Evolutionary conservation across 176 grass and related monocot genomes (phyloP), one percentile per base, ranked within the genome.

Genomic region (Calamus simplicifolius): DNA sequence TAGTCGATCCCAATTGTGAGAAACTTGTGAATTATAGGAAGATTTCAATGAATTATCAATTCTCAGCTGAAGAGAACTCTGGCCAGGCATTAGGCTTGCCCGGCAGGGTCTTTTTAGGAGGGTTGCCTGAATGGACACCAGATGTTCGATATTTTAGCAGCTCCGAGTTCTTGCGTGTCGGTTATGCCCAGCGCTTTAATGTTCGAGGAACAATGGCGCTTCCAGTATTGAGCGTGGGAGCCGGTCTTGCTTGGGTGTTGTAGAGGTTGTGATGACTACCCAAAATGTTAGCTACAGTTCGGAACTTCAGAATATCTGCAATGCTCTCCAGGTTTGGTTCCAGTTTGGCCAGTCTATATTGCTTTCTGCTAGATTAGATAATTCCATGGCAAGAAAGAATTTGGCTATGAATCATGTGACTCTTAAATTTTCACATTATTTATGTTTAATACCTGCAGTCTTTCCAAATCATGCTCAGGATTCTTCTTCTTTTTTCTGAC

Each of bases 91-190:
- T 81, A 12, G 79, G 93, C 49, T 71, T 98, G 12, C 93, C 94
- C 0, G 88, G 94, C 27, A 77, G 94, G 52, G 94, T 98, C 23
- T 98, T 83, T 84, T 65, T 92, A 13, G 79, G 81, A 51, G 81
- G 57, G 70, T 57, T 91, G 52, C 94, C 88, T 4, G 93, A 98
- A 68, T 98, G 94, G 88, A 89, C 94, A n/a, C 94, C 94, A 2
- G 88, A 98, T 49, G 82, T 98, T 55, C 80, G 75, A 1, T 83
- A 64, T 74, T 98, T 92, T 59, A 89, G 59, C 72, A 83, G 58
- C 55, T 74, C 79, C 27, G 94, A 98, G 60, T 98, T 92, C 63
- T 59, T 79, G 28, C 80, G 94, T 31, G 69, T 92, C 3, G 68
- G 10, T 25, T 26, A 98, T 71, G 94, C 88, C 0, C 73, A 85